Evolutionary conservation across 78 protist genomes (phyloP), one percentile per base, ranked within the genome.

Genomic region (Dictyostelium purpureum): DNA sequence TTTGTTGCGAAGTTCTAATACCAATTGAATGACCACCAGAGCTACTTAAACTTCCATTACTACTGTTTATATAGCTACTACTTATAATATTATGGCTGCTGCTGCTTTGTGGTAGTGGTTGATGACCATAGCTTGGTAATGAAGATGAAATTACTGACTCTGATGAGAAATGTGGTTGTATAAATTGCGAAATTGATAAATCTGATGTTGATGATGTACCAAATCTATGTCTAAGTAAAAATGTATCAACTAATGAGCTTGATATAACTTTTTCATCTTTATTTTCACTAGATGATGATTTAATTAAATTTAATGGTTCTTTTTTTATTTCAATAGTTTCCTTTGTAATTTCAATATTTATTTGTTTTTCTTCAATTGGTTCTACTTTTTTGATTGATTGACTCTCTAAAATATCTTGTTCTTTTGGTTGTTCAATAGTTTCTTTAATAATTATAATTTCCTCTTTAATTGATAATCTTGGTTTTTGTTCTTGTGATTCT

Each of bases 221-320:
- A 14, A 35, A n/a, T 26, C 73, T 63, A 31, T 79, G 63, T 19
- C 49, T 51, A 19, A 80, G 40, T 37, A 80, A 42, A 51, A 67
- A 80, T 47, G 89, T 40, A 67, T 80, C 89, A 6, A 71, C 89
- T 11, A 80, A 21, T 49, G 89, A 80, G 11, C 69, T 66, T 52
- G 89, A 40, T 49, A 74, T 18, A 1, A 77, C 71, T 16, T 6
- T 63, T 63, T 18, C 21, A 18, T 5, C 31, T 63, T 6, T 6
- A 6, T 31, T 63, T 4, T 7, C 4, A 16, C 31, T 63, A 31
- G 14, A 26, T 49, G 35, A 12, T 51, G 59, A n/a, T 33, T 24
- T 33, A 11, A 19, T 7, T 45, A 40, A 31, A 24, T 35, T 7
- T 4, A 12, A 12, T 9, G 14, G n/a, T 4, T 45, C 5, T 12